Evolutionary conservation across 805 yeast genomes (phyloP).

Genomic region (Ogataea trehaloabstinens): DNA sequence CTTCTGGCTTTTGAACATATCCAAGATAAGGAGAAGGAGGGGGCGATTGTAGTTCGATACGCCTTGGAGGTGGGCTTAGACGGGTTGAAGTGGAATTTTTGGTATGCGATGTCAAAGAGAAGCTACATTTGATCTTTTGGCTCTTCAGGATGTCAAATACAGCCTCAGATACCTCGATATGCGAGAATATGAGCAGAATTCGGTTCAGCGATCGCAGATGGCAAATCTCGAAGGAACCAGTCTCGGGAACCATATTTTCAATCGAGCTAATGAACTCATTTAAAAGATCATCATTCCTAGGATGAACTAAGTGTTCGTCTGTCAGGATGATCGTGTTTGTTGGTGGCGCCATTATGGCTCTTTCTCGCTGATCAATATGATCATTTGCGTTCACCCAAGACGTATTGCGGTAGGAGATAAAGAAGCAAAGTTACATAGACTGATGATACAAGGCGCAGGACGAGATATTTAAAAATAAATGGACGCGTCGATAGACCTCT

Average conservation of each 20-base stretch:
- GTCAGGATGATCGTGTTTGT: slow-evolving; percentile 31
- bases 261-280: slow-evolving; percentile 17
- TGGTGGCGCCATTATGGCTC: slow-evolving; percentile 6
- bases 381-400: not conserved
- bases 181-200: slow-evolving; percentile 26
- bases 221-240: slow-evolving; percentile 18
- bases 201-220: slow-evolving; percentile 28
- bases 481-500: slow-evolving; percentile 1
- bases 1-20: slow-evolving; percentile 30
- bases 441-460: not conserved
- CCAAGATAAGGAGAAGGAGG: slow-evolving; percentile 37
- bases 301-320: slow-evolving; percentile 20
- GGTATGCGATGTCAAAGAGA: slow-evolving; percentile 14
- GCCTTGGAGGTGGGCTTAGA: slow-evolving; percentile 26
- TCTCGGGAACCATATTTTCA: slow-evolving; percentile 11
- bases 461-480: too few species aligned
- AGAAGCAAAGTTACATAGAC: too few species aligned
- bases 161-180: slow-evolving; percentile 11
- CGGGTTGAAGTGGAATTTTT: slow-evolving; percentile 1
- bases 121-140: slow-evolving; percentile 21
- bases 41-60: slow-evolving; percentile 34
- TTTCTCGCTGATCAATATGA: not conserved
- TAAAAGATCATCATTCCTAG: slow-evolving; percentile 17
- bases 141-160: slow-evolving; percentile 15
- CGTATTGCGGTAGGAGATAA: not conserved